phyloP scores from a whole-genome alignment of 495 filamentous ascomycete species.

The Glarea lozoyensis region DNA sequence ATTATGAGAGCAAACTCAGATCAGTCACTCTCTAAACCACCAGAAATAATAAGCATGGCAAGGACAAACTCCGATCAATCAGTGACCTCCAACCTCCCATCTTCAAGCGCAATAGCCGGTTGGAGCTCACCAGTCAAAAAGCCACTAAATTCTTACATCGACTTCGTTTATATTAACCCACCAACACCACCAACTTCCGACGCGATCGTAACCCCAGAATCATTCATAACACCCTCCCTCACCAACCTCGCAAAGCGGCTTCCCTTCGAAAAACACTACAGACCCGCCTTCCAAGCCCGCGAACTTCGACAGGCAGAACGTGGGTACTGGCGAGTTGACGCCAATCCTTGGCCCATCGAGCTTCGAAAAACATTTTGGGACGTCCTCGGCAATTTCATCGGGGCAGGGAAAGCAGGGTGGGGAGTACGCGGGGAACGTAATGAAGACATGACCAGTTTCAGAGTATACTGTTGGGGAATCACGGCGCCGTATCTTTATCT shows the following conservation, averaged over 20 bases:
- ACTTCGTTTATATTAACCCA: slow-evolving; percentile 28
- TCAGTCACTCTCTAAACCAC: too few relatives aligned
- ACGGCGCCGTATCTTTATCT: slow-evolving; percentile 55
- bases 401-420: slow-evolving; percentile 55
- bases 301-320: slow-evolving; percentile 47
- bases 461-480: slow-evolving; percentile 60
- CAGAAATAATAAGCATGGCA: too few relatives aligned
- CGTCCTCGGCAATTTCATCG: slow-evolving; percentile 50
- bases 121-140: too few relatives aligned
- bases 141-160: not conserved
- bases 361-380: slow-evolving; percentile 46
- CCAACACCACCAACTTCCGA: slow-evolving; percentile 34
- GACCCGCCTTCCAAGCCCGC: slow-evolving; percentile 41
- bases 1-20: too few relatives aligned
- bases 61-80: too few relatives aligned
- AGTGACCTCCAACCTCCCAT: too few relatives aligned
- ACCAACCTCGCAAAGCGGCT: slow-evolving; percentile 42
- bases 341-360: slow-evolving; percentile 31
- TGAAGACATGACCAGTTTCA: slow-evolving; percentile 29
- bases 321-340: slow-evolving; percentile 58
- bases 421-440: slow-evolving; percentile 44
- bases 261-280: slow-evolving; percentile 38
- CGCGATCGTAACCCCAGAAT: slow-evolving; percentile 32
- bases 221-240: slow-evolving; percentile 45
- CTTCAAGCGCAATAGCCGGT: too few relatives aligned